Evolutionary conservation across 345 rosid species (phyloP).

Genomic region (Salix arbutifolia): DNA sequence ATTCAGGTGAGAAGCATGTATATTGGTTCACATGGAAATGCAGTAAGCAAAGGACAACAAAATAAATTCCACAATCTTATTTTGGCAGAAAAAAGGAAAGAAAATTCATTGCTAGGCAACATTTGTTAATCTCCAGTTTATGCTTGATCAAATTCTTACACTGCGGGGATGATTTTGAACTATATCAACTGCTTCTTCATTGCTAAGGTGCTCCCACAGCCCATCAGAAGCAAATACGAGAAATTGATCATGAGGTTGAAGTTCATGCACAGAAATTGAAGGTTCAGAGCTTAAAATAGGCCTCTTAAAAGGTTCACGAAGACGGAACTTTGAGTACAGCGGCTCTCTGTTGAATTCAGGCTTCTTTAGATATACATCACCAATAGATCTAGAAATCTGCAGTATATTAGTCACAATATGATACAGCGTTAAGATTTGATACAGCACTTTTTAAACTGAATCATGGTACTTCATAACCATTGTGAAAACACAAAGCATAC

Average conservation of each 20-base stretch:
- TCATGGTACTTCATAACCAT: too few species aligned
- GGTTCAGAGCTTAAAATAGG: constrained; percentile 35
- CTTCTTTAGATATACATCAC: constrained; percentile 31
- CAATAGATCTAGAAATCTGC: constrained; percentile 35
- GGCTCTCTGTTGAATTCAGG: constrained; percentile 33
- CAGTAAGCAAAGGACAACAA: background rate
- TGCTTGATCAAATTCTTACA: constrained; percentile 8
- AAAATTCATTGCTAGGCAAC: too few species aligned
- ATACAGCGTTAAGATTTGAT: background rate
- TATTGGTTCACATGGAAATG: background rate
- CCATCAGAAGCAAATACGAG: constrained; percentile 33
- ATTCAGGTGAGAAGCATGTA: background rate
- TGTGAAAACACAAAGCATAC: too few species aligned
- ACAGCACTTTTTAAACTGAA: background rate
- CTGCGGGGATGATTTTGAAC: constrained; percentile 27
- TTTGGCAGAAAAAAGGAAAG: too few species aligned
- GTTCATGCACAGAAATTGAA: constrained; percentile 20
- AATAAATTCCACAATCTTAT: background rate
- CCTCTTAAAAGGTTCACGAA: constrained; percentile 28
- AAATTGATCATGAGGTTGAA: constrained; percentile 27
- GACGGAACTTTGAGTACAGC: constrained; percentile 25
- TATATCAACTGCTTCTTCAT: constrained; percentile 32
- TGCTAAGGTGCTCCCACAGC: constrained; percentile 35
- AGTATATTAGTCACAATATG: background rate
- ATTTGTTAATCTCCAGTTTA: too few species aligned